Percentiles rank a stretch among this genome's conserved stretches.
phyloP scores from a whole-genome alignment of 2,329 filamentous ascomycete genomes.

The Xylariaceae sp. region DNA sequence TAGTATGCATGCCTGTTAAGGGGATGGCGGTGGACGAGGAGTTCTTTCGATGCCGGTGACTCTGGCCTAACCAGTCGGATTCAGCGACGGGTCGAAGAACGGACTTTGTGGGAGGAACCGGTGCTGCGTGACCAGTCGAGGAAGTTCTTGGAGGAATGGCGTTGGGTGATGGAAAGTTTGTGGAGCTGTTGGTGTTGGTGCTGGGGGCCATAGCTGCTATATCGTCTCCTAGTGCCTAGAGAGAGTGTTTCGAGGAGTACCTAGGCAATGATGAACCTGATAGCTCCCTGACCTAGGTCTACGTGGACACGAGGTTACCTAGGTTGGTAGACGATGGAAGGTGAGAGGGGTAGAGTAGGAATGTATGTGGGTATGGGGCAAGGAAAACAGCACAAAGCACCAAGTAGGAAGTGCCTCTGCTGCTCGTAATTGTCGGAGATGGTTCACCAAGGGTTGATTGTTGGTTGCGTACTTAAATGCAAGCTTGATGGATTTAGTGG shows the following conservation, averaged over 20 bases:
- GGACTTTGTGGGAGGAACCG: conserved; percentile 39
- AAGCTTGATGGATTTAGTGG: neutral
- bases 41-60: conserved; percentile 37
- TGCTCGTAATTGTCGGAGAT: neutral
- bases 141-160: conserved; percentile 75
- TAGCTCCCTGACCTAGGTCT: conserved; percentile 10
- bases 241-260: neutral
- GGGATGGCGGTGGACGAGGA: conserved; percentile 26
- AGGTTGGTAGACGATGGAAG: neutral
- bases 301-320: neutral
- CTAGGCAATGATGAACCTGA: conserved; percentile 5
- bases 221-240: neutral
- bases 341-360: neutral
- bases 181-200: conserved; percentile 8
- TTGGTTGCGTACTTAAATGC: neutral
- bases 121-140: conserved; percentile 56
- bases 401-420: neutral
- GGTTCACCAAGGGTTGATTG: neutral
- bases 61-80: conserved; percentile 60
- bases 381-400: neutral
- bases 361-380: neutral
- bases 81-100: conserved; percentile 61
- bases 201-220: conserved; percentile 25
- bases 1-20: conserved; percentile 42
- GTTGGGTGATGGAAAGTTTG: conserved; percentile 56